Conservation (phyloP, 345 rosid genomes). For the Sisymbrium irio region DNA sequence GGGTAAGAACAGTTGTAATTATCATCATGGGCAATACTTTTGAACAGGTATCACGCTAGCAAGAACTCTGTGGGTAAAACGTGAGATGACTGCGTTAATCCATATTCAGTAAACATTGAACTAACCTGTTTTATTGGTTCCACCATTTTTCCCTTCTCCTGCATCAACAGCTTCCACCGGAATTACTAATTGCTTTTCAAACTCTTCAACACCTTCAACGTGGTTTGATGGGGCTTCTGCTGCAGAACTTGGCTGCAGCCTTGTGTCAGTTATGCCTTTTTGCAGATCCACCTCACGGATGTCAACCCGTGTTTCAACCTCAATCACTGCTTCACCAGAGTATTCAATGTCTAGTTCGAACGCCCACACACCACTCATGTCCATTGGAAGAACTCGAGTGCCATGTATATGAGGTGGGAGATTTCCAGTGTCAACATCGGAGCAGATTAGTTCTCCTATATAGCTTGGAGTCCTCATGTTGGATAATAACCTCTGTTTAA, state of each 20-base stretch:
- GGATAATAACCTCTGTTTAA: constrained; percentile 70
- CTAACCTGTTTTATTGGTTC: constrained; percentile 55
- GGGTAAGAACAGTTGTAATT: not conserved
- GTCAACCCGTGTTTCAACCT: constrained; percentile 79
- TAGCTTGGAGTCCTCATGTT: constrained; percentile 89
- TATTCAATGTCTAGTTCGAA: constrained; percentile 88
- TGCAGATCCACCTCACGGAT: constrained; percentile 60
- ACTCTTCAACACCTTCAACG: constrained; percentile 61
- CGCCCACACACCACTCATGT: constrained; percentile 86
- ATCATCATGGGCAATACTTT: not conserved
- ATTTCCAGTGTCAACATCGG: constrained; percentile 55
- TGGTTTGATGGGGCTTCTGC: constrained; percentile 55
- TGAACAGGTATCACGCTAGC: not conserved
- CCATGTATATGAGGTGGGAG: constrained; percentile 87
- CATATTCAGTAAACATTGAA: constrained; percentile 25
- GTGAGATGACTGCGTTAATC: constrained; percentile 48
- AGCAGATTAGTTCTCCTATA: constrained; percentile 75
- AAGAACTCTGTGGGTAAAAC: not conserved
- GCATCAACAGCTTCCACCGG: constrained; percentile 47
- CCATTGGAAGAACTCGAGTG: constrained; percentile 70
- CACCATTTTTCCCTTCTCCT: constrained; percentile 43
- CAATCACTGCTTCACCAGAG: constrained; percentile 67
- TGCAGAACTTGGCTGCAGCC: constrained; percentile 41
- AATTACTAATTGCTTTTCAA: constrained; percentile 58
- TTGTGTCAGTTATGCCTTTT: constrained; percentile 47